These are phyloP conservation scores for Saccharomycopsis oosterbeekiorum DNA, from an alignment of 805 yeast species.

Conservation along the genomic window DNA sequence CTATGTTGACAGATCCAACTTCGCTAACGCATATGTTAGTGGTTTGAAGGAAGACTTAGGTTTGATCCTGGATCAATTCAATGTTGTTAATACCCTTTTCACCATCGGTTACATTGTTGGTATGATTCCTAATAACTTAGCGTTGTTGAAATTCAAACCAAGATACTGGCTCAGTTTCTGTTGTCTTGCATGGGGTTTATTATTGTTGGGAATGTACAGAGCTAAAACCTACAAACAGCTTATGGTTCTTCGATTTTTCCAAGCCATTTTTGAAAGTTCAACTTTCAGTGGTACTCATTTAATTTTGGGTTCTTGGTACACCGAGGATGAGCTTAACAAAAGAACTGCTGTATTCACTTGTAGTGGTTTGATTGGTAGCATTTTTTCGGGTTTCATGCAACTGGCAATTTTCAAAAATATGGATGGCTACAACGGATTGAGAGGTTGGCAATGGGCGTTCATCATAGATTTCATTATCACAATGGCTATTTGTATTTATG, in stretches of 20 bases:
- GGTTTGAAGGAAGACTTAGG: slow-evolving; percentile 53
- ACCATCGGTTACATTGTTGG: slow-evolving; percentile 53
- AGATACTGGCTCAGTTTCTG: slow-evolving; percentile 46
- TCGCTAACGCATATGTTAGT: slow-evolving; percentile 50
- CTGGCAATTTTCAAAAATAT: slow-evolving; percentile 40
- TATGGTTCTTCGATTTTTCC: slow-evolving; percentile 49
- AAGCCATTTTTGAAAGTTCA: slow-evolving; percentile 50
- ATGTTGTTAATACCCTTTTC: slow-evolving; percentile 44
- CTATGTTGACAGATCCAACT: slow-evolving; percentile 48
- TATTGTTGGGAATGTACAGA: slow-evolving; percentile 42
- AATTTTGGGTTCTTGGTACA: slow-evolving; percentile 46
- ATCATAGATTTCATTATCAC: slow-evolving; percentile 53
- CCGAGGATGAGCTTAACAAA: slow-evolving; percentile 37
- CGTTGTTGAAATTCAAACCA: slow-evolving; percentile 43
- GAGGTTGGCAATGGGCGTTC: slow-evolving; percentile 61
- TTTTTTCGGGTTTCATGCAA: slow-evolving; percentile 49
- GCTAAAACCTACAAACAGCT: slow-evolving; percentile 39
- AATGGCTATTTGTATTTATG: slow-evolving; percentile 46
- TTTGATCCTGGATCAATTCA: slow-evolving; percentile 39
- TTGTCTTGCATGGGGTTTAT: slow-evolving; percentile 45
- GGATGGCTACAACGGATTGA: slow-evolving; percentile 37
- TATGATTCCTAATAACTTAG: slow-evolving; percentile 51
- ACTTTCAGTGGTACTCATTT: slow-evolving; percentile 48
- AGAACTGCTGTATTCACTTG: slow-evolving; percentile 46
- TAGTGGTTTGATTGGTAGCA: slow-evolving; percentile 44